Evolutionary conservation across 2,329 filamentous ascomycete genomes (phyloP), one percentile per base, ranked within the genome.

Genomic region (Albifimbria verrucaria): DNA sequence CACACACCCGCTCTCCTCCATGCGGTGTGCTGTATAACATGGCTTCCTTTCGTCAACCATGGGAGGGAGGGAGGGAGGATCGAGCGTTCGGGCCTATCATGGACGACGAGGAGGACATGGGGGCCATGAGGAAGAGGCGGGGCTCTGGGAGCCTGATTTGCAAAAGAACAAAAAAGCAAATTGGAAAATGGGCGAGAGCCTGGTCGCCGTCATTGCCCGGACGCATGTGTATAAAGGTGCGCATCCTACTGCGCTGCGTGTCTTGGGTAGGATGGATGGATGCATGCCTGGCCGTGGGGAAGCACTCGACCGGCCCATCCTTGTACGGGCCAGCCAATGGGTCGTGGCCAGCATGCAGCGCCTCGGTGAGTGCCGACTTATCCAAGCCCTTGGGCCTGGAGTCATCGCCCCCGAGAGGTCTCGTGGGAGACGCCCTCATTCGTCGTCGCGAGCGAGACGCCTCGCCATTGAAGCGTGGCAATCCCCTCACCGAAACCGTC

Each of bases 81-180:
- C n/a, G n/a, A n/a, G n/a, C n/a, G n/a, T n/a, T n/a, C 28, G 28
- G n/a, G n/a, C n/a, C 28, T 10, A 36, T 9, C 28, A 36, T 9
- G n/a, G 28, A 36, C 28, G 28, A n/a, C 28, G n/a, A 36, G 28
- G 28, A 36, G 10, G n/a, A 36, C 28, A 10, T 36, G 10, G 28
- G 28, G 28, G 28, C n/a, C 62, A 20, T 48, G 47, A 26, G 52
- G 43, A 9, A 26, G 39, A 23, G 55, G 47, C 22, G 55, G 44
- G 5, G 50, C 59, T 61, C 28, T 59, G 21, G 43, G 20, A 21
- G 43, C 18, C 18, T 46, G 20, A 3, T n/a, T n/a, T n/a, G n/a
- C n/a, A n/a, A n/a, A n/a, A n/a, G n/a, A n/a, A n/a, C n/a, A n/a
- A n/a, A n/a, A n/a, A n/a, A n/a, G n/a, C n/a, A n/a, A n/a, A n/a